A percentile compares a stretch with the other conserved stretches of the same genome.
These are phyloP conservation scores for Solanum corneliomulleri DNA, from an alignment of 257 asterid genomes.

Conservation along the genomic window DNA sequence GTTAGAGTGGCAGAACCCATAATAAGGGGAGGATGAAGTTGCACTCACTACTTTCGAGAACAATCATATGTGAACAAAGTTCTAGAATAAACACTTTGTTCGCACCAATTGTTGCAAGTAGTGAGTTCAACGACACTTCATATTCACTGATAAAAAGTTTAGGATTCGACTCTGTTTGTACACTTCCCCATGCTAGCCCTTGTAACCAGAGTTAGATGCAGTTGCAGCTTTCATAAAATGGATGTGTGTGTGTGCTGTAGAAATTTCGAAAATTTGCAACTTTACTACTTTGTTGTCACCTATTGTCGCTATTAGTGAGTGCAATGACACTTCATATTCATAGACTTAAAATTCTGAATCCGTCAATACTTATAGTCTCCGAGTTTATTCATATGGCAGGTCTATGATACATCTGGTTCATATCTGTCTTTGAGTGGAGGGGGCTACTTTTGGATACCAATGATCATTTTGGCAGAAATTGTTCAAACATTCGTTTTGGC, in stretches of 20 bases:
- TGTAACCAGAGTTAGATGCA: not conserved
- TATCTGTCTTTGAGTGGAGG: constrained; percentile 45
- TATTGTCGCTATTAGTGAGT: not conserved
- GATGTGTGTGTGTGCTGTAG: not conserved
- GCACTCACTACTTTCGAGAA: not conserved
- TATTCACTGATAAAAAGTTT: not conserved
- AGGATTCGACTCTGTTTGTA: not conserved
- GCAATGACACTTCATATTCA: not conserved
- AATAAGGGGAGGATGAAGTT: not conserved
- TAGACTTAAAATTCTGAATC: not conserved
- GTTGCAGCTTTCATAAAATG: not conserved
- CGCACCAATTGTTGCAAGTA: not conserved
- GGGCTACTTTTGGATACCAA: constrained; percentile 63
- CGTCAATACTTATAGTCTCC: not conserved
- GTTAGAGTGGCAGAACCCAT: not conserved
- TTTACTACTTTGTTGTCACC: not conserved
- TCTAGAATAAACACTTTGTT: not conserved
- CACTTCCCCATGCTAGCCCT: not conserved
- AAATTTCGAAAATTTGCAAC: not conserved
- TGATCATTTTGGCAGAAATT: constrained; percentile 52
- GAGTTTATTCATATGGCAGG: constrained; percentile 19
- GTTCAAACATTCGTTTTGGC: constrained; percentile 91
- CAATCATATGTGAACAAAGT: not conserved
- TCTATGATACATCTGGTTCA: constrained; percentile 52
- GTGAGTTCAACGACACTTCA: not conserved